phyloP scores from a whole-genome alignment of 148 eudicot species.

The Cornus kousa region DNA sequence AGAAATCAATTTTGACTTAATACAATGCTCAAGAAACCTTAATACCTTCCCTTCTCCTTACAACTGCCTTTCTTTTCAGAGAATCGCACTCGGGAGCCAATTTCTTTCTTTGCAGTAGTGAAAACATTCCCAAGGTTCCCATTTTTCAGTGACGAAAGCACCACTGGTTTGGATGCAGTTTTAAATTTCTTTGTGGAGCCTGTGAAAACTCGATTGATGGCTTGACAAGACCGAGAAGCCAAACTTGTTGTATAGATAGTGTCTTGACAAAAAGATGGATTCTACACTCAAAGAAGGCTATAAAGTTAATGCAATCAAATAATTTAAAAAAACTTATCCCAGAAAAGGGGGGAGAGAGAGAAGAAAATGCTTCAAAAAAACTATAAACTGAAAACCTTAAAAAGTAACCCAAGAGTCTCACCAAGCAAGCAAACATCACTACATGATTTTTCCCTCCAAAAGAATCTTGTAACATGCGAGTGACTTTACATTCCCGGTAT shows the following conservation, averaged over 20 bases:
- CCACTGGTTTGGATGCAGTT: conserved; percentile 32
- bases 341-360: background rate
- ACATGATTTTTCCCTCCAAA: conserved; percentile 62
- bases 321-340: background rate
- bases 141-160: conserved; percentile 38
- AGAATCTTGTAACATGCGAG: conserved; percentile 78
- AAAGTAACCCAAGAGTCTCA: conserved; percentile 21
- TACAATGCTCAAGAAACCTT: background rate
- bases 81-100: conserved; percentile 26
- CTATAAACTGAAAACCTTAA: background rate
- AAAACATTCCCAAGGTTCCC: conserved; percentile 39
- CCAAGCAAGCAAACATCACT: conserved; percentile 76
- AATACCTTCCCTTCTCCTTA: conserved; percentile 55
- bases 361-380: background rate
- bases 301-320: background rate
- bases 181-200: conserved; percentile 39
- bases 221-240: conserved; percentile 72
- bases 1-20: background rate
- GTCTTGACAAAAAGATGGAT: conserved; percentile 63
- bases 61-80: conserved; percentile 29
- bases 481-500: conserved; percentile 79
- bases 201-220: conserved; percentile 35
- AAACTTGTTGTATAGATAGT: conserved; percentile 57
- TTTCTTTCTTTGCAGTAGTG: conserved; percentile 42
- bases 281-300: conserved; percentile 35